Evolutionary conservation across 345 rosid species (phyloP).

Genomic region (Citropsis articulata): DNA sequence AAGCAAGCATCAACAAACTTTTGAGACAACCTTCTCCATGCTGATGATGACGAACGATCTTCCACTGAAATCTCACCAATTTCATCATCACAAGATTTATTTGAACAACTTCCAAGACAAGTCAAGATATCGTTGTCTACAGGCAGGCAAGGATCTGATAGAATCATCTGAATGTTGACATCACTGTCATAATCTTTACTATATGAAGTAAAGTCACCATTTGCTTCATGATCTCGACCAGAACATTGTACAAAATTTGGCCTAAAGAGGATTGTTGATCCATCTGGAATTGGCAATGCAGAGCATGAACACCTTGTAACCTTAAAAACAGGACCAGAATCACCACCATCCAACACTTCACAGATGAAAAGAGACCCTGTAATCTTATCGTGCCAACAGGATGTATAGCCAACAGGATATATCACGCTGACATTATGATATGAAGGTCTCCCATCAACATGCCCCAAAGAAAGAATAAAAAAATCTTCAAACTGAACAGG

Average conservation of each 20-base stretch:
- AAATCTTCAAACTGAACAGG: conserved; percentile 95
- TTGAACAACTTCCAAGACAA: conserved; percentile 42
- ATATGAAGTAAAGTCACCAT: conserved; percentile 19
- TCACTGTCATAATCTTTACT: conserved; percentile 44
- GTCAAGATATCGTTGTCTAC: conserved; percentile 52
- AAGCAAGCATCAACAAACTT: conserved; percentile 60
- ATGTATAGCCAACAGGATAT: conserved; percentile 82
- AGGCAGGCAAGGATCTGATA: conserved; percentile 67
- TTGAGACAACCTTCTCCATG: conserved; percentile 70
- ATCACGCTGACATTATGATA: conserved; percentile 65
- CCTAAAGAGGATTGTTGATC: conserved; percentile 52
- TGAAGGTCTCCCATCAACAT: conserved; percentile 67
- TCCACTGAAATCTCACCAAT: conserved; percentile 77
- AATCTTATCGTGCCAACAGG: conserved; percentile 97
- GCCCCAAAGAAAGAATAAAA: conserved; percentile 79
- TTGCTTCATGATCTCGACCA: conserved; percentile 33
- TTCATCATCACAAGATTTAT: conserved; percentile 35
- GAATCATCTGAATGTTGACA: conserved; percentile 51
- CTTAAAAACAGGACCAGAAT: conserved; percentile 84
- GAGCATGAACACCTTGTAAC: conserved; percentile 83
- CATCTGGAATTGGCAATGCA: conserved; percentile 49
- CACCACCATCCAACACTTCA: conserved; percentile 84
- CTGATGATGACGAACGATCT: conserved; percentile 63
- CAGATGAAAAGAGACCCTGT: conserved; percentile 86
- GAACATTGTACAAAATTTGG: conserved; percentile 30